Percentiles rank a stretch among this genome's conserved stretches.
Evolutionary conservation across 2,329 filamentous ascomycete species (phyloP).

Genomic region (Xylariales sp.): DNA sequence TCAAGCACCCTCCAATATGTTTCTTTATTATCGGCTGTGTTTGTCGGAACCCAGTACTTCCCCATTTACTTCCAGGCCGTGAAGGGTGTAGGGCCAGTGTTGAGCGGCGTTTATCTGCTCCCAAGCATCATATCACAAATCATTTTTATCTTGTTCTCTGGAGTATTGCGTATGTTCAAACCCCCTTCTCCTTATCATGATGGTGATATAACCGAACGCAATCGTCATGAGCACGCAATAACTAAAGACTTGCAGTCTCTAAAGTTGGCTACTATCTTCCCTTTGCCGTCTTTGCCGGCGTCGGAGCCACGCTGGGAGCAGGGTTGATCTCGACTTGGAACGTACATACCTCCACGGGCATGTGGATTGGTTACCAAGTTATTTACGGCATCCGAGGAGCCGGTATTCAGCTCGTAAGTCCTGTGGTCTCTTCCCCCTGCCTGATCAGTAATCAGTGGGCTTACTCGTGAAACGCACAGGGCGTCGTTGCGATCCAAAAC

Average conservation of each 20-base stretch:
- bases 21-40: constrained; percentile 57
- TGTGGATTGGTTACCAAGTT: constrained; percentile 49
- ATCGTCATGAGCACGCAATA: not conserved
- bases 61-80: constrained; percentile 51
- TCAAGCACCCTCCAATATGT: constrained; percentile 55
- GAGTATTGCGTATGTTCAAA: constrained; percentile 41
- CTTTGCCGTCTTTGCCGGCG: constrained; percentile 43
- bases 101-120: constrained; percentile 51
- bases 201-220: not conserved
- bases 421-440: not conserved
- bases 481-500: constrained; percentile 47
- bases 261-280: constrained; percentile 48
- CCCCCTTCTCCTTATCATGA: not conserved
- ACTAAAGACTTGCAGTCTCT: constrained; percentile 39
- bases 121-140: constrained; percentile 53
- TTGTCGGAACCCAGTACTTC: constrained; percentile 51
- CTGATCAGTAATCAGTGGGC: not conserved
- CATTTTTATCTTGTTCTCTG: constrained; percentile 67
- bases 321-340: constrained; percentile 48
- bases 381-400: constrained; percentile 45
- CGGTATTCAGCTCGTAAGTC: constrained; percentile 45
- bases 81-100: constrained; percentile 45
- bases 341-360: constrained; percentile 40
- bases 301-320: constrained; percentile 40
- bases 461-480: constrained; percentile 31